Percentiles rank a stretch among this genome's conserved stretches.
These are phyloP conservation scores for Ophiostoma sp. DNA, from an alignment of 2,329 filamentous ascomycete species.

Conservation along the genomic window DNA sequence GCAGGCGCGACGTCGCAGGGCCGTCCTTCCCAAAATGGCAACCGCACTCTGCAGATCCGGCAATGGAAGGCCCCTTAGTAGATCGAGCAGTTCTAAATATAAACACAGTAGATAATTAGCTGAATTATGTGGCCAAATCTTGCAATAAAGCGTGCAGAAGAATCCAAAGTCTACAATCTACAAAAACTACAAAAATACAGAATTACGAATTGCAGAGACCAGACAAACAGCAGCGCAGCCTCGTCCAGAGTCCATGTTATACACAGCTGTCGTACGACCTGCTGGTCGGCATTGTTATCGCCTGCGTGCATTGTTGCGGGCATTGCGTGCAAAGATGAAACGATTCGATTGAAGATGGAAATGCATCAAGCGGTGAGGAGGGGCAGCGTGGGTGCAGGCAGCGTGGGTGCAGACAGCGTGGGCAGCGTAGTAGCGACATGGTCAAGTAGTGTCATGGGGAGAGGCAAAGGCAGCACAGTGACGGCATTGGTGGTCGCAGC, in stretches of 20 bases:
- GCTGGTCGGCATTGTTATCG: background rate
- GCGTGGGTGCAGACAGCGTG: background rate
- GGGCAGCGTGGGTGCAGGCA: background rate
- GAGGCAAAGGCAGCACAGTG: background rate
- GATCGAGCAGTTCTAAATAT: background rate
- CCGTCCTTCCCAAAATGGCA: background rate
- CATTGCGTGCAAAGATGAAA: constrained; percentile 3
- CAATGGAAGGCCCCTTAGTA: background rate
- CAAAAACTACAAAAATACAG: background rate
- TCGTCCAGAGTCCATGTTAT: background rate
- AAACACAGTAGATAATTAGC: background rate
- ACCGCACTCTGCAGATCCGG: background rate
- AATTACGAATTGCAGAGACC: background rate
- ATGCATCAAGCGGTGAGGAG: constrained; percentile 1
- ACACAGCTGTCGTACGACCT: background rate
- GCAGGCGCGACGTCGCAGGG: background rate
- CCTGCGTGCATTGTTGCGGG: constrained; percentile 8
- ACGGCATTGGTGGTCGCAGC: background rate
- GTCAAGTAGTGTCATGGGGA: background rate
- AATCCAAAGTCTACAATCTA: background rate
- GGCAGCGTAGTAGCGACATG: background rate
- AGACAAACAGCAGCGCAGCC: background rate
- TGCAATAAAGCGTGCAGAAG: background rate
- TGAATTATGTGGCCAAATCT: no score
- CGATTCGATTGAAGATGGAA: background rate